A percentile compares a stretch with the other conserved stretches of the same genome.
These are phyloP conservation scores for Liriodendron chinense DNA, from an alignment of 164 flowering plant species.

Conservation along the genomic window DNA sequence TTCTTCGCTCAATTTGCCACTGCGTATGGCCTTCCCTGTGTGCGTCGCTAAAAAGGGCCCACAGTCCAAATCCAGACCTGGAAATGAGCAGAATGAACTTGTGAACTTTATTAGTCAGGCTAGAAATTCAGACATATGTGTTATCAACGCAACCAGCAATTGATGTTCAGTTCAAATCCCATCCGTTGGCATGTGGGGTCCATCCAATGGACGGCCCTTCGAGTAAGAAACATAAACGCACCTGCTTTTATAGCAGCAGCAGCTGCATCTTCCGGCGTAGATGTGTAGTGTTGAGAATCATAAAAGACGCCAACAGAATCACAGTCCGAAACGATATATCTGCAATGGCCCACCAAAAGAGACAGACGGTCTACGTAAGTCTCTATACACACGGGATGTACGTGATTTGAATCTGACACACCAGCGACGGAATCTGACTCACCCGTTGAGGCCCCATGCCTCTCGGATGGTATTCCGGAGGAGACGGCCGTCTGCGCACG, in stretches of 20 bases:
- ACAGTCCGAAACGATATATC: constrained; percentile 96
- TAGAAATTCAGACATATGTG: too few relatives aligned
- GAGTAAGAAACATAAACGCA: not conserved
- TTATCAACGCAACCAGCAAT: too few relatives aligned
- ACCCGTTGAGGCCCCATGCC: constrained; percentile 84
- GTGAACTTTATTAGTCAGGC: too few relatives aligned
- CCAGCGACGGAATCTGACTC: not conserved
- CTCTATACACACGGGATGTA: not conserved
- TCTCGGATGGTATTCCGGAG: constrained; percentile 57
- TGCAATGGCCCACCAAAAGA: constrained; percentile 17
- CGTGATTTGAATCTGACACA: not conserved
- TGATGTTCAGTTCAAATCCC: too few relatives aligned
- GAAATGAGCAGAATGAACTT: too few relatives aligned
- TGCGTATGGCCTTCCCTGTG: constrained; percentile 55
- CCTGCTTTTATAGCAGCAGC: constrained; percentile 91
- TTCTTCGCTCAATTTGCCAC: constrained; percentile 44
- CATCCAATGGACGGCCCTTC: too few relatives aligned
- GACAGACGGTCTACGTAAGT: not conserved
- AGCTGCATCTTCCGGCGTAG: constrained; percentile 90
- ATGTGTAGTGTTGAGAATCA: constrained; percentile 67
- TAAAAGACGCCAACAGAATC: constrained; percentile 83
- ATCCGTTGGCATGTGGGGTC: too few relatives aligned
- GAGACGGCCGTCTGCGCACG: constrained; percentile 87
- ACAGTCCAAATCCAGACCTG: constrained; percentile 95
- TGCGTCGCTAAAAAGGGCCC: constrained; percentile 76